Evolutionary conservation across 768 basidiomycete species (phyloP), one percentile per base, ranked within the genome.

Genomic region (Serendipita sp.): DNA sequence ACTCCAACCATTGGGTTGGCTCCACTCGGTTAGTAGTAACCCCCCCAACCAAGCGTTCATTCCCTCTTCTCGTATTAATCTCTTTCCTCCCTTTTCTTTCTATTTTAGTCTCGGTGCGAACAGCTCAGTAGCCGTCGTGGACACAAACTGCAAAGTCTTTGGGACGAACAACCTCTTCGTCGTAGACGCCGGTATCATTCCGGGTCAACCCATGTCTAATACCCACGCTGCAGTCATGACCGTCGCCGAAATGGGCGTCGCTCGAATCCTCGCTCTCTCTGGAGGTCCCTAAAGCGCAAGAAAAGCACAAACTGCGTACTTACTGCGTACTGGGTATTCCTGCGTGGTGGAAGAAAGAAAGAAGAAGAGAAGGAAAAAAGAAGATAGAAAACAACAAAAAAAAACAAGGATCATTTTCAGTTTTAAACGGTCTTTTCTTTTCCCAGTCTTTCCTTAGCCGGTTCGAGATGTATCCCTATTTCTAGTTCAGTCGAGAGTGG

Each of bases 1-100:
- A 81, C 72, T 83, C 82, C 3, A 85, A 85, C 69, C 84, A 85
- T 71, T 85, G 83, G 83, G 79, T 83, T 16, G 83, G 82, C 18
- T 76, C 82, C 3, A 78, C 56, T 16, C 52, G 52, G 52, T 54
- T 11, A 46, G 44, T 18, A 13, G 23, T 23, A 18, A 18, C 44
- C 44, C 44, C 44, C 18, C 44, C 44, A 46, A 46, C 13, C 13
- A 11, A 18, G 18, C 23, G 23, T 23, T 23, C 23, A 23, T 23
- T 23, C 23, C 23, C 23, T 23, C 23, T 23, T 23, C 23, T 23
- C 45, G 45, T 46, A 18, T 18, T 46, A 46, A 13, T 46, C 13
- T 46, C 18, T 46, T 13, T 46, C 13, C 13, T 18, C 13, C 13
- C 13, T 13, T 46, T 13, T 46, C 45, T 46, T 46, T 13, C 18